Evolutionary conservation across 306 rosid species (phyloP).

Genomic region (Quillaja saponaria): DNA sequence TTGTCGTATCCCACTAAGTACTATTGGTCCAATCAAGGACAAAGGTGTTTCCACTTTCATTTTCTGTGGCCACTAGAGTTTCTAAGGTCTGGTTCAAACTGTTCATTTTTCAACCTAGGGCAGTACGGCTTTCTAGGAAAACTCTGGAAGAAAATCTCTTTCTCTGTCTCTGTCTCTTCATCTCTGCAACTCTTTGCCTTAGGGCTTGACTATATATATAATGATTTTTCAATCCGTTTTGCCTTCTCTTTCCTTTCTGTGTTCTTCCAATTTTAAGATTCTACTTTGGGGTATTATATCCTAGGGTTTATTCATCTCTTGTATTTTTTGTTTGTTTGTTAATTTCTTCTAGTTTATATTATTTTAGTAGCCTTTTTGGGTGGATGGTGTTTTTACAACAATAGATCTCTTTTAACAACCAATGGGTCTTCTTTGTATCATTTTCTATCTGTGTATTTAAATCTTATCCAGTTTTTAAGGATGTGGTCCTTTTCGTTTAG

Average conservation of each 20-base stretch:
- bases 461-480: too few species aligned
- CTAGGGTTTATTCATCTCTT: too few species aligned
- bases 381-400: too few species aligned
- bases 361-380: too few species aligned
- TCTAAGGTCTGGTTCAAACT: not conserved
- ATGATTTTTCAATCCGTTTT: not conserved
- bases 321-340: not conserved
- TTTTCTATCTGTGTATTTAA: too few species aligned
- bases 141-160: not conserved
- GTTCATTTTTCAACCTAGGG: not conserved
- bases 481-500: too few species aligned
- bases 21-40: conserved; percentile 30
- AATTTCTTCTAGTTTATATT: not conserved
- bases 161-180: not conserved
- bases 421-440: too few species aligned
- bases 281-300: too few species aligned
- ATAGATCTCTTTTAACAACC: too few species aligned
- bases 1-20: conserved; percentile 27
- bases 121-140: not conserved
- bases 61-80: conserved; percentile 19
- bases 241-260: too few species aligned
- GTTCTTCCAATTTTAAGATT: too few species aligned
- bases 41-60: not conserved
- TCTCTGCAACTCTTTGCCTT: not conserved
- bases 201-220: not conserved